phyloP scores from a whole-genome alignment of 75 land plant species.

The Chamaecyparis obtusa region DNA sequence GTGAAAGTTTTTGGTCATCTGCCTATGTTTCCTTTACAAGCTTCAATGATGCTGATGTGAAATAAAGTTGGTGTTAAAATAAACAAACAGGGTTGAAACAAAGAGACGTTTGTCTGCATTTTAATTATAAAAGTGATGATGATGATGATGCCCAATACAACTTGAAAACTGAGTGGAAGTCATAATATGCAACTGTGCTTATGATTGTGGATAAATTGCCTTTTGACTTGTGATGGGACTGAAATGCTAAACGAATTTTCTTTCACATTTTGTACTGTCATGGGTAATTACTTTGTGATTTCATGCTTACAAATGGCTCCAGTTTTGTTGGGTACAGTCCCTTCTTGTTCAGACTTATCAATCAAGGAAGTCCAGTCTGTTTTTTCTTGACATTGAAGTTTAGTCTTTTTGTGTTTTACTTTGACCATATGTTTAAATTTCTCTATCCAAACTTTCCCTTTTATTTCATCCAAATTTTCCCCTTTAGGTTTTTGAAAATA shows the following conservation, averaged over 20 bases:
- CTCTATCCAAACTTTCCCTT: too few species aligned
- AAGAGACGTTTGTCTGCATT: not conserved
- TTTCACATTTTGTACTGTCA: not conserved
- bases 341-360: too few species aligned
- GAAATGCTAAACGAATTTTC: not conserved
- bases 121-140: not conserved
- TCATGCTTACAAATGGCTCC: too few species aligned
- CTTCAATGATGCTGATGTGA: not conserved
- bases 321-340: too few species aligned
- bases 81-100: not conserved
- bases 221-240: not conserved
- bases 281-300: too few species aligned
- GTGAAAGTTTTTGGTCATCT: not conserved
- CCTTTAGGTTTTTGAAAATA: too few species aligned
- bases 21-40: not conserved
- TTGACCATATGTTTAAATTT: too few species aligned
- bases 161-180: not conserved
- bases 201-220: not conserved
- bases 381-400: too few species aligned
- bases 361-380: too few species aligned
- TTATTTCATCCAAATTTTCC: too few species aligned
- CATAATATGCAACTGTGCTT: not conserved
- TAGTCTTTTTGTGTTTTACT: too few species aligned
- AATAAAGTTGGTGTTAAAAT: not conserved
- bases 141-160: not conserved